A percentile compares a stretch with the other conserved stretches of the same genome.
These are phyloP conservation scores for Lachnellula occidentalis DNA, from an alignment of 2,329 filamentous ascomycete species.

Conservation along the genomic window DNA sequence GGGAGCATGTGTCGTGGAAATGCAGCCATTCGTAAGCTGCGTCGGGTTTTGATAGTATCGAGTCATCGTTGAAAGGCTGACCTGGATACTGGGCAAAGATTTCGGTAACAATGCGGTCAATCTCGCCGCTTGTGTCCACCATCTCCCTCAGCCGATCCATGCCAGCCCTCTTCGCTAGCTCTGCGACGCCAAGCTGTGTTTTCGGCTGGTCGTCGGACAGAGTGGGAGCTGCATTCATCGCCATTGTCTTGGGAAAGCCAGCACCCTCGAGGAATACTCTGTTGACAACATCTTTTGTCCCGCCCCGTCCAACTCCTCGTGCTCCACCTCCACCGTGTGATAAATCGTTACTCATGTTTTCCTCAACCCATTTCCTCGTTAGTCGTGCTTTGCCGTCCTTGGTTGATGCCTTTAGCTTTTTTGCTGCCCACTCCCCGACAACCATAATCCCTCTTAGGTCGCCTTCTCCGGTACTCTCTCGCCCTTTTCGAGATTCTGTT, in stretches of 20 bases:
- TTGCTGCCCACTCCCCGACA: conserved; percentile 79
- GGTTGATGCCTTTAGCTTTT: conserved; percentile 53
- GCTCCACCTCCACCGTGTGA: conserved; percentile 66
- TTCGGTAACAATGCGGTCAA: conserved; percentile 73
- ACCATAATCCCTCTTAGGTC: conserved; percentile 82
- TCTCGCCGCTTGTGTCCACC: conserved; percentile 73
- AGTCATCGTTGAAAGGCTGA: conserved; percentile 89
- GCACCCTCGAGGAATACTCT: conserved; percentile 76
- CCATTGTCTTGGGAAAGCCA: conserved; percentile 50
- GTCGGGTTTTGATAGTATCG: conserved; percentile 80
- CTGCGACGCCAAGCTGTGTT: conserved; percentile 62
- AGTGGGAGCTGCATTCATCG: conserved; percentile 24
- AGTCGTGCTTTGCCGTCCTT: conserved; percentile 42
- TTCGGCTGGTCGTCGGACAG: conserved; percentile 37
- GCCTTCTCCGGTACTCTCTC: conserved; percentile 62
- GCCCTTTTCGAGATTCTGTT: conserved; percentile 62
- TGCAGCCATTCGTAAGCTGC: conserved; percentile 83
- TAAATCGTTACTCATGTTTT: conserved; percentile 62
- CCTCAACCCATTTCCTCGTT: conserved; percentile 72
- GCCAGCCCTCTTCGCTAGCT: conserved; percentile 65
- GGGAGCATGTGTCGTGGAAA: conserved; percentile 82
- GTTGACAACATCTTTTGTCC: conserved; percentile 67
- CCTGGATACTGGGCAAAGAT: conserved; percentile 82
- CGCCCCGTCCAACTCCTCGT: conserved; percentile 66
- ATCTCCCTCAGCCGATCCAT: conserved; percentile 70